Percentiles rank a stretch among this genome's conserved stretches.
Conservation (phyloP, 2,329 filamentous ascomycete genomes). For the Colletotrichum tamarilloi region DNA sequence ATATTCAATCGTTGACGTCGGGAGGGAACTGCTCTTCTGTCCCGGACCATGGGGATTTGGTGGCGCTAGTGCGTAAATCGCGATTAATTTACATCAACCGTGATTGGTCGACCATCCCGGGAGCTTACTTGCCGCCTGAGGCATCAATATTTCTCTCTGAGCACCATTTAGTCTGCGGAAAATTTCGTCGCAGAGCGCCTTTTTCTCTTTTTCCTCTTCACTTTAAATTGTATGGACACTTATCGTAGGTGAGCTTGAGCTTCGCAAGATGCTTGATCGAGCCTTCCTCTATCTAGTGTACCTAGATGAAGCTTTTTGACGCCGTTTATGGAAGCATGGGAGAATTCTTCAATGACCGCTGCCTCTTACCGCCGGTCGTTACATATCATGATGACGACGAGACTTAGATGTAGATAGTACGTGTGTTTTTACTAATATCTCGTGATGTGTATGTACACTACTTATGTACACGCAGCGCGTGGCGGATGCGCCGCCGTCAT, state of each 20-base stretch:
- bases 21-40: constrained; percentile 50
- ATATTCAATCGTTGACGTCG: constrained; percentile 55
- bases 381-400: constrained; percentile 57
- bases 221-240: constrained; percentile 74
- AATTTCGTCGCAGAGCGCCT: constrained; percentile 37
- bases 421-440: not conserved
- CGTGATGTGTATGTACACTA: not conserved
- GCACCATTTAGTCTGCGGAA: constrained; percentile 28
- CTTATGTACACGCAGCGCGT: no score
- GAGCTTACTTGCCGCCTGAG: constrained; percentile 49
- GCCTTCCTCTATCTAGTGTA: constrained; percentile 80
- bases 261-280: constrained; percentile 61
- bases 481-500: no score
- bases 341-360: constrained; percentile 71
- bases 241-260: constrained; percentile 79
- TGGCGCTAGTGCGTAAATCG: constrained; percentile 48
- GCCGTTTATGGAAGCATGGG: constrained; percentile 79
- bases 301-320: constrained; percentile 66
- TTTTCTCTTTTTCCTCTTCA: constrained; percentile 54
- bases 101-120: constrained; percentile 51
- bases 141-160: constrained; percentile 37
- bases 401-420: not conserved
- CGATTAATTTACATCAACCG: constrained; percentile 56
- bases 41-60: constrained; percentile 44
- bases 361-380: constrained; percentile 81